phyloP scores from a whole-genome alignment of 2,329 filamentous ascomycete species.

The Penicillium sp. region DNA sequence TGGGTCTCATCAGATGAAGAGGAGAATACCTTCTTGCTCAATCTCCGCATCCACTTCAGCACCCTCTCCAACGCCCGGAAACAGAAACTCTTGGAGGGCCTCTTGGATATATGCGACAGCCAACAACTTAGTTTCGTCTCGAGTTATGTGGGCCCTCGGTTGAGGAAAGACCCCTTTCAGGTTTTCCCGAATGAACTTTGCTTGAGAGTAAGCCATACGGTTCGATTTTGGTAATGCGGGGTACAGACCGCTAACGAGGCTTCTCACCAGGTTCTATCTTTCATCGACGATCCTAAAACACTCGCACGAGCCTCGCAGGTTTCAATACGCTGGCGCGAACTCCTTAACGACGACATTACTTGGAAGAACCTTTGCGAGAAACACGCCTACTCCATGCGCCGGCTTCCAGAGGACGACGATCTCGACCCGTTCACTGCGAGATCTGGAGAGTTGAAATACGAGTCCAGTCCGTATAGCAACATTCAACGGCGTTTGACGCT shows the following conservation, averaged over 20 bases:
- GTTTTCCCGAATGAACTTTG: slow-evolving; percentile 90
- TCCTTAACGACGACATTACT: slow-evolving; percentile 92
- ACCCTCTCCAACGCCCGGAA: slow-evolving; percentile 69
- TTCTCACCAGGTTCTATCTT: slow-evolving; percentile 70
- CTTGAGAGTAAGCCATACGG: slow-evolving; percentile 60
- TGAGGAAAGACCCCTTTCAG: slow-evolving; percentile 95
- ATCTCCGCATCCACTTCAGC: slow-evolving; percentile 74
- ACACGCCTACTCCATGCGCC: slow-evolving; percentile 84
- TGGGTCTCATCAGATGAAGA: slow-evolving; percentile 52
- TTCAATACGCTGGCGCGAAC: slow-evolving; percentile 87
- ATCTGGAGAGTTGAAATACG: slow-evolving; percentile 19
- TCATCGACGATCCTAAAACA: slow-evolving; percentile 94
- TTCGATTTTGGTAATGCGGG: neutral
- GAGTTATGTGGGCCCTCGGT: slow-evolving; percentile 84
- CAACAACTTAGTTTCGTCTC: slow-evolving; percentile 94
- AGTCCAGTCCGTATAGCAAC: slow-evolving; percentile 18
- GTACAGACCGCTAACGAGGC: neutral
- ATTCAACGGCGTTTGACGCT: slow-evolving; percentile 25
- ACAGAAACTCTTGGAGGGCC: slow-evolving; percentile 75
- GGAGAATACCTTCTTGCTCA: slow-evolving; percentile 75
- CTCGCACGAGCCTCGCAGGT: slow-evolving; percentile 91
- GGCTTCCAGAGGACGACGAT: slow-evolving; percentile 46
- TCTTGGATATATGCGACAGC: slow-evolving; percentile 90
- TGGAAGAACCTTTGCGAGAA: slow-evolving; percentile 98
- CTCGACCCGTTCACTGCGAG: slow-evolving; percentile 33